Base-by-base conservation (phyloP, 164 flowering plant genomes). In the Vitis cinerea region DNA sequence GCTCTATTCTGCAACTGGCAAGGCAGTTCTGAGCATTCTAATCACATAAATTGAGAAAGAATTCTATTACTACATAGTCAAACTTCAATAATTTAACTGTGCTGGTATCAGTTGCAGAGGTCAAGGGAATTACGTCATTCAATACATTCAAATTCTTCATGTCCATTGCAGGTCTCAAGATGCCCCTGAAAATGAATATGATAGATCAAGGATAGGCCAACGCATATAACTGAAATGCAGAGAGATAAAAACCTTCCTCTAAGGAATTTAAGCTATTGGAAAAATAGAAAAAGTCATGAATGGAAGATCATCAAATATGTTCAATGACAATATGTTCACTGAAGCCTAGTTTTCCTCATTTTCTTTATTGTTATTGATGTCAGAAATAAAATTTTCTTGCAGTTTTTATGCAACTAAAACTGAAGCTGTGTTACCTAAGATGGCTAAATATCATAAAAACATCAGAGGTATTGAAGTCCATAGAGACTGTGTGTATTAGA, bases 21-120 rank as follows among this genome's bases (percentile, higher is more conserved):
- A 87, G 86, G 80, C 86, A 85, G 68, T 85, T 79, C 80, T 75
- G 86, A 80, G 97, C 91, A 87, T 91, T 96, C 99, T 96, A 76
- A 64, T 72, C 62, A 76, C 61, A 66, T 52, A 58, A 74, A 73
- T 55, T n/a, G 70, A 77, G 19, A 58, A 47, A 23, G 13, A 66
- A 3, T 31, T 55, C 31, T 3, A 53, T 17, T 17, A 76, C 15
- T n/a, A 62, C 50, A 12, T 69, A 61, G 15, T 48, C 50, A 73
- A 58, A 69, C 16, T 53, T 52, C 23, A 64, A 62, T 13, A 49
- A 57, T 11, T 17, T 48, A 63, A 19, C 17, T 17, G 37, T 53
- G 9, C 8, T 44, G 31, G 16, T 6, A 67, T 8, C 2, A 53
- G 4, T 19, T 2, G 13, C 47, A 27, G 74, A 67, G 47, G 12